phyloP scores from a whole-genome alignment of 345 rosid genomes.

The Durio zibethinus region DNA sequence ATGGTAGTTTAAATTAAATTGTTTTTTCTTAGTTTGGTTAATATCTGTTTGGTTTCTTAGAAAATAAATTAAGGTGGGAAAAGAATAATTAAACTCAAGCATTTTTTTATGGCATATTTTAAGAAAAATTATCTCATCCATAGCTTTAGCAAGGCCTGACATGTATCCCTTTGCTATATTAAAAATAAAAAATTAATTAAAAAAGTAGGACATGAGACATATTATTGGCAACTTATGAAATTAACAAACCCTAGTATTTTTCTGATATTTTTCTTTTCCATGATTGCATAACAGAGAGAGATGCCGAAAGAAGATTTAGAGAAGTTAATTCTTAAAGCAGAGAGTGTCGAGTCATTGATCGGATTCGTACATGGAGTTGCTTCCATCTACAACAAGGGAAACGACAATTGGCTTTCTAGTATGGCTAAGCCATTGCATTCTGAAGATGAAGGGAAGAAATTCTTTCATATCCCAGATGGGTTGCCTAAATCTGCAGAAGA shows the following conservation, averaged over 20 bases:
- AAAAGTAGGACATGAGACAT: too few relatives aligned
- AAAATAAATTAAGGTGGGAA: neutral
- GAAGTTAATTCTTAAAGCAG: constrained; percentile 57
- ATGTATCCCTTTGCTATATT: too few relatives aligned
- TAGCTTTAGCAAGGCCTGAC: too few relatives aligned
- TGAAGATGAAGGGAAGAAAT: constrained; percentile 25
- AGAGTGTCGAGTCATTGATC: constrained; percentile 63
- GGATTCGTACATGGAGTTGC: constrained; percentile 63
- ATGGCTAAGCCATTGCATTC: constrained; percentile 18
- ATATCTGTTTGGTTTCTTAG: neutral
- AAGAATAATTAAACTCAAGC: neutral
- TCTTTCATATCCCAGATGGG: constrained; percentile 68
- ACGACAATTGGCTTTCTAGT: constrained; percentile 16
- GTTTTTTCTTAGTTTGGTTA: neutral
- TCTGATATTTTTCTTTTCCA: neutral
- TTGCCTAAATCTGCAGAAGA: constrained; percentile 70
- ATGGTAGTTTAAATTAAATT: neutral
- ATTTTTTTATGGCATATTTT: neutral
- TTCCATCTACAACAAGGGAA: constrained; percentile 39
- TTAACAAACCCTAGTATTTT: too few relatives aligned
- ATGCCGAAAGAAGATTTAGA: constrained; percentile 58
- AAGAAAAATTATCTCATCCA: too few relatives aligned
- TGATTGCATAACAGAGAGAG: constrained; percentile 35
- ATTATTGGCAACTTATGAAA: too few relatives aligned
- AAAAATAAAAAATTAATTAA: too few relatives aligned